Base-by-base conservation (phyloP, 108 stramenopile genomes). In the Discostella stelligeroides region DNA sequence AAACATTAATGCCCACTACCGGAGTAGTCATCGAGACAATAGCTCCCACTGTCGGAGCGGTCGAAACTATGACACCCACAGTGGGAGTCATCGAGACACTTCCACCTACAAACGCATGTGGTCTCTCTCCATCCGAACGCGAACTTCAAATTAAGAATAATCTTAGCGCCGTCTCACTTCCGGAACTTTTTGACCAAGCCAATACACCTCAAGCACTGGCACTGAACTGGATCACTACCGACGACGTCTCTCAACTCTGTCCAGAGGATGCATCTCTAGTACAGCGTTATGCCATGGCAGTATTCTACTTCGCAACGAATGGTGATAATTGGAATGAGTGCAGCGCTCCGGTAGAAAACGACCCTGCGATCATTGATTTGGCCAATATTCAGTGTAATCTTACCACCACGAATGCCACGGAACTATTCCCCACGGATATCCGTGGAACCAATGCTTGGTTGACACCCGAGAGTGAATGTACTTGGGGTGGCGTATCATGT, bases 391-490 rank as follows among this genome's bases (percentile, higher is more conserved):
- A 51, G 8, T 91, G 90, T 54, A 73, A 57, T 11, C 59, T 85
- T n/a, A 59, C 66, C 2, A 63, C 65, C 25, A 47, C 68, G 11
- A 53, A 73, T 15, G 72, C 70, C 0, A 69, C 73, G 1, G 46
- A 55, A 10, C 49, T 70, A 21, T 70, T 70, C 49, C 70, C 70
- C 0, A 49, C 49, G 49, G 70, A 70, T 41, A 23, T 70, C 12
- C 57, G 70, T 10, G 74, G 78, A 12, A 68, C 71, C 14, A 48
- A 88, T 63, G 86, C 91, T 0, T 92, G 88, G 91, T 51, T 92
- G 60, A 85, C 80, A 27, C 76, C 85, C 3, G 63, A 50, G 2
- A 71, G 38, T 14, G 88, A 85, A 64, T 92, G 91, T 54, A 14
- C 41, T 10, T 92, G 91, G 91, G 91, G 81, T 56, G 91, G 87